A percentile compares a stretch with the other conserved stretches of the same genome.
Conservation (phyloP, 768 basidiomycete species). For the Cyathus striatus region DNA sequence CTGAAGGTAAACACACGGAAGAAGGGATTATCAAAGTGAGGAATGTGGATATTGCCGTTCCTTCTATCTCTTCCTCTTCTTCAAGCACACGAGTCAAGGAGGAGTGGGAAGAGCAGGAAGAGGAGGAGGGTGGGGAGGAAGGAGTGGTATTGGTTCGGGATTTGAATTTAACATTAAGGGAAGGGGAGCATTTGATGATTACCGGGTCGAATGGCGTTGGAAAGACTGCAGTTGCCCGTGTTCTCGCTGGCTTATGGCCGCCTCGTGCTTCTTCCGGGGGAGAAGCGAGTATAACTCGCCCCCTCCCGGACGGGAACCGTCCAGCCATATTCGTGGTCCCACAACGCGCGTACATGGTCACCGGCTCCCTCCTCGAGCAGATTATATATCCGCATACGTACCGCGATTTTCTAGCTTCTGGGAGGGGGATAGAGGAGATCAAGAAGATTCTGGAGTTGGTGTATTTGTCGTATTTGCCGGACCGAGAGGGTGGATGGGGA, state of each 20-base stretch:
- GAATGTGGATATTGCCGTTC: slow-evolving; percentile 70
- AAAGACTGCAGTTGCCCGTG: slow-evolving; percentile 84
- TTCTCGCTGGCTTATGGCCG: slow-evolving; percentile 88
- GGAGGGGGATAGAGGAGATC: slow-evolving; percentile 62
- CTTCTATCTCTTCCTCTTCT: slow-evolving; percentile 15
- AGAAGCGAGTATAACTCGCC: slow-evolving; percentile 18
- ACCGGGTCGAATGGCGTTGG: slow-evolving; percentile 92
- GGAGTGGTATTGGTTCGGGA: slow-evolving; percentile 59
- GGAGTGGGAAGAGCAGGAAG: slow-evolving; percentile 7
- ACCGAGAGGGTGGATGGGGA: slow-evolving; percentile 84
- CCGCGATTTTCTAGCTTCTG: slow-evolving; percentile 58
- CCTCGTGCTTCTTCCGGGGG: slow-evolving; percentile 16
- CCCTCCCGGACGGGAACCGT: slow-evolving; percentile 18
- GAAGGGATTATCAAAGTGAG: slow-evolving; percentile 51
- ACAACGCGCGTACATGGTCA: slow-evolving; percentile 89
- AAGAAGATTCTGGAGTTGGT: slow-evolving; percentile 75
- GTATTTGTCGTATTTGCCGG: slow-evolving; percentile 79
- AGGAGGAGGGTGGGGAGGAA: slow-evolving; percentile 12
- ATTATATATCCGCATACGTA: slow-evolving; percentile 91
- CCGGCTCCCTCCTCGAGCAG: slow-evolving; percentile 86
- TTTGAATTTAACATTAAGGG: slow-evolving; percentile 55
- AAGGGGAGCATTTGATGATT: slow-evolving; percentile 88
- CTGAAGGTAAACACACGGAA: slow-evolving; percentile 19
- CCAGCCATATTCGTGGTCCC: slow-evolving; percentile 33
- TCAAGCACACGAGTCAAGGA: slow-evolving; percentile 9